Conservation (phyloP, 2,329 filamentous ascomycete species). For the Basipetospora chlamydospora region DNA sequence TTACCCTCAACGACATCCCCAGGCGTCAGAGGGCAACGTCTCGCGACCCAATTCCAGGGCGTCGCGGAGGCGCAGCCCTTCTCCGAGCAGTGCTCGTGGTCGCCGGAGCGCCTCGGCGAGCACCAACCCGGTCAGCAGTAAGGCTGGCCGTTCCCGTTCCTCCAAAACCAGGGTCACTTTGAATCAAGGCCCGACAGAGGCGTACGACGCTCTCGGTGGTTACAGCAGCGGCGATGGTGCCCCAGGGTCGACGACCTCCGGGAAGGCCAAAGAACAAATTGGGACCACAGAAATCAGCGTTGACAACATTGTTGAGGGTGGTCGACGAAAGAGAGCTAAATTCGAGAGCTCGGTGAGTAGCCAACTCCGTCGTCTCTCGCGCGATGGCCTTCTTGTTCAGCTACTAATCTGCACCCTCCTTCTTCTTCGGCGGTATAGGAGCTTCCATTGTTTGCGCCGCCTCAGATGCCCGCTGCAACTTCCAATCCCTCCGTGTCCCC, state of each 20-base stretch:
- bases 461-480: slow-evolving; percentile 83
- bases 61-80: slow-evolving; percentile 64
- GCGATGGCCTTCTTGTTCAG: not conserved
- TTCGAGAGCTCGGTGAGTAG: slow-evolving; percentile 77
- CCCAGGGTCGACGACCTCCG: slow-evolving; percentile 48
- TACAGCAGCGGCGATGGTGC: slow-evolving; percentile 84
- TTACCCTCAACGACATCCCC: slow-evolving; percentile 30
- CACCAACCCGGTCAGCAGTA: slow-evolving; percentile 30
- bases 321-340: slow-evolving; percentile 86
- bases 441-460: slow-evolving; percentile 85
- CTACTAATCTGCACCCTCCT: slow-evolving; percentile 2
- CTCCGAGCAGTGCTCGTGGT: slow-evolving; percentile 49
- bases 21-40: slow-evolving; percentile 43
- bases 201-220: slow-evolving; percentile 51
- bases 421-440: slow-evolving; percentile 41
- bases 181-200: slow-evolving; percentile 38
- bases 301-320: slow-evolving; percentile 95
- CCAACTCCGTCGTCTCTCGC: not conserved
- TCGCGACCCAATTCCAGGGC: slow-evolving; percentile 56
- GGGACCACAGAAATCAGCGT: slow-evolving; percentile 95
- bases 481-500: slow-evolving; percentile 97
- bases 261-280: slow-evolving; percentile 70
- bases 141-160: slow-evolving; percentile 55
- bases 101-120: slow-evolving; percentile 63
- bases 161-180: slow-evolving; percentile 44